Base-by-base conservation (phyloP, 805 yeast species). In the Wickerhamomyces alni region DNA sequence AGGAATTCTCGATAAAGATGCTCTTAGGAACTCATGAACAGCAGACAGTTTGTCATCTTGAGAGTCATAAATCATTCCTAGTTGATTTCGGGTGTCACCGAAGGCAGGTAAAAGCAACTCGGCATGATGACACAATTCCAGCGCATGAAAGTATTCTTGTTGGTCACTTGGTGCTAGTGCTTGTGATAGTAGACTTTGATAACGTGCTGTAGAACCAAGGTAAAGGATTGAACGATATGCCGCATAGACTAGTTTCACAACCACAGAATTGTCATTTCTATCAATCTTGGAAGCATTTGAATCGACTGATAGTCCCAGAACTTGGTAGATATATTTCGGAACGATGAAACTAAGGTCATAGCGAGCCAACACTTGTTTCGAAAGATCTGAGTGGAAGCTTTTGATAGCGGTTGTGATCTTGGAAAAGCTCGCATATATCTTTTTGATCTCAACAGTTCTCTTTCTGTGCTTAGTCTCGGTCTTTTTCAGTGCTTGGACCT, bases 11-110 rank as follows among this genome's bases (percentile, higher is more conserved):
- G 76, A 62, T 35, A 59, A 58, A 18, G 64, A 65, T 1, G 75
- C 67, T 39, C 77, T 58, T 39, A 66, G 43, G 34, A 72, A 71
- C 65, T 74, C 72, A 43, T 69, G 59, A 17, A 61, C 50, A 0
- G 75, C 69, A 11, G 33, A 21, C 4, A 55, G 19, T 18, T 25
- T 40, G 15, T 42, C 36, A 13, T 37, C 46, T 10, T 38, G 36
- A 4, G 47, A 72, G 65, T 77, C 75, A 43, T 74, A 68, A 30
- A 70, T 63, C 19, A 79, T 71, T 3, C 81, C 85, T 35, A 75
- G 67, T 47, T 76, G 80, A 47, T 76, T 76, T 48, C 74, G 74
- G 22, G 77, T 81, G 50, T 81, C 88, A 38, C 84, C 84, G 41
- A 80, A 66, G 0, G 86, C 75, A 1, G 91, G 89, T 21, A 81